Percentiles rank a stretch among this genome's conserved stretches.
Evolutionary conservation across 306 rosid species (phyloP).

Genomic region (Hylodesmum podocarpum): DNA sequence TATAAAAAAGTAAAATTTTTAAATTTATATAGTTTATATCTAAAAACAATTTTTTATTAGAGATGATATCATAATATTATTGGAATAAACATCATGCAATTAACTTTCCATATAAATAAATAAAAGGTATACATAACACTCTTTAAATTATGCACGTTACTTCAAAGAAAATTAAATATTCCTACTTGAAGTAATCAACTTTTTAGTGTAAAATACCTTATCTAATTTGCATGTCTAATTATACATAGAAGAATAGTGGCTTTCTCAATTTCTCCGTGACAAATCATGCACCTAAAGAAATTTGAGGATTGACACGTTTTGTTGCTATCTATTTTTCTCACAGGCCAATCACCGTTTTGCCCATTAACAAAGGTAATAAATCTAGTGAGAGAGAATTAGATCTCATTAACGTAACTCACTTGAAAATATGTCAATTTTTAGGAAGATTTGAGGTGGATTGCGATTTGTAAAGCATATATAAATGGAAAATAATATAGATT

Average conservation of each 20-base stretch:
- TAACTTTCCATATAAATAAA: not conserved
- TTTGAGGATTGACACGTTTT: constrained; percentile 18
- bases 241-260: not conserved
- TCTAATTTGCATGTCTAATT: not conserved
- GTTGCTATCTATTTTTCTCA: not conserved
- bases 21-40: not conserved
- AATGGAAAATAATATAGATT: too few species aligned
- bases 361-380: not conserved
- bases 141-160: not conserved
- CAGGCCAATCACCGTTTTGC: not conserved
- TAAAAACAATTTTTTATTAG: not conserved
- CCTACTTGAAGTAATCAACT: not conserved
- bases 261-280: not conserved
- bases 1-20: not conserved
- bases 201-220: not conserved
- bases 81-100: not conserved
- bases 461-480: too few species aligned
- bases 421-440: too few species aligned
- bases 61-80: not conserved
- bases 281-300: constrained; percentile 9
- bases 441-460: too few species aligned
- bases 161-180: not conserved
- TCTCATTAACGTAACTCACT: too few species aligned
- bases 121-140: not conserved
- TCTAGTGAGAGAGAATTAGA: not conserved